Evolutionary conservation across 495 filamentous ascomycete species (phyloP).

Genomic region (Aspergillus asperescens): DNA sequence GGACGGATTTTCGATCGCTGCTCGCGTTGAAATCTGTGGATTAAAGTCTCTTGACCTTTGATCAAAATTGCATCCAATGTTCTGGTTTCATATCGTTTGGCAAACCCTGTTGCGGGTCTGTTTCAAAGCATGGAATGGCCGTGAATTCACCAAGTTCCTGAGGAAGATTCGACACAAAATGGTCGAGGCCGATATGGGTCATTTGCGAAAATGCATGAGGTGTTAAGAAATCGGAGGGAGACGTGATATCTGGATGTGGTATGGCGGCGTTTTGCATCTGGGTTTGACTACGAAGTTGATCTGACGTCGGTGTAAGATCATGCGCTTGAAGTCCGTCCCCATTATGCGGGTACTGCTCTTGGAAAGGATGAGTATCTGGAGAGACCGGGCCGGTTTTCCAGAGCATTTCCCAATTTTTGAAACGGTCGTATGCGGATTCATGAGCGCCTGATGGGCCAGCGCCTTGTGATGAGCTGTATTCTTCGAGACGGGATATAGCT

Average conservation of each 20-base stretch:
- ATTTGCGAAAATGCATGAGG: slow-evolving; percentile 34
- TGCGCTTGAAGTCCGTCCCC: slow-evolving; percentile 22
- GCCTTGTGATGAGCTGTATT: slow-evolving; percentile 37
- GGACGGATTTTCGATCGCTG: too few relatives aligned
- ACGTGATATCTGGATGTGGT: slow-evolving; percentile 21
- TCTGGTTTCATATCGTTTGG: slow-evolving; percentile 18
- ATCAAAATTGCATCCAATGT: slow-evolving; percentile 21
- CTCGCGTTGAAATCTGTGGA: neutral
- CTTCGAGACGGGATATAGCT: slow-evolving; percentile 42
- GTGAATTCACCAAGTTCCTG: slow-evolving; percentile 46
- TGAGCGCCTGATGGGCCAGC: slow-evolving; percentile 25
- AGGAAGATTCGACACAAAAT: slow-evolving; percentile 45
- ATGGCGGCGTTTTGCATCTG: slow-evolving; percentile 21
- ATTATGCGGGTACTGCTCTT: slow-evolving; percentile 16
- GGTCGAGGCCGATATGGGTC: slow-evolving; percentile 40
- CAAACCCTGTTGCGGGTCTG: slow-evolving; percentile 30
- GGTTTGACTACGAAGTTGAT: slow-evolving; percentile 12
- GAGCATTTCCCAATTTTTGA: slow-evolving; percentile 51
- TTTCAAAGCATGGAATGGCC: slow-evolving; percentile 44
- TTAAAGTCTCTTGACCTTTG: too few relatives aligned
- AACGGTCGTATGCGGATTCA: slow-evolving; percentile 46
- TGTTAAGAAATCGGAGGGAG: slow-evolving; percentile 28
- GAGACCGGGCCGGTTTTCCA: slow-evolving; percentile 47
- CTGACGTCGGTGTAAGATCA: slow-evolving; percentile 19
- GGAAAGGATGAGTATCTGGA: slow-evolving; percentile 25